Conservation (phyloP, 306 rosid genomes). For the Quercus robur region DNA sequence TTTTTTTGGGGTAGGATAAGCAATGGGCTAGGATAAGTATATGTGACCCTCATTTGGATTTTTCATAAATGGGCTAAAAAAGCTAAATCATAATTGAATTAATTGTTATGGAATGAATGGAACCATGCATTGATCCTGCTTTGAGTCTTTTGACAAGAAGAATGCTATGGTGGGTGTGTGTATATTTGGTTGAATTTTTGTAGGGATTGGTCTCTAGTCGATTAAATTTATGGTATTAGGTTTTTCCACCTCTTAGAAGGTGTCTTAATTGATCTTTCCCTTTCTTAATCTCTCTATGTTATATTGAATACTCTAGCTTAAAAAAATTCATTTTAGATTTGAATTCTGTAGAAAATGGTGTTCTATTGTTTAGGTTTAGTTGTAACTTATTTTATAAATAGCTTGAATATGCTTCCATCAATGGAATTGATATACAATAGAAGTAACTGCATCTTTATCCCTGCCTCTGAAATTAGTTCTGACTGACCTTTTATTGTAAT, state of each 20-base stretch:
- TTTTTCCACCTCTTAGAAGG: neutral
- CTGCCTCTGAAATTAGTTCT: neutral
- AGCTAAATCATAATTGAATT: neutral
- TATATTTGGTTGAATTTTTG: neutral
- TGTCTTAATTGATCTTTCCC: neutral
- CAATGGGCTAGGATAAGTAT: neutral
- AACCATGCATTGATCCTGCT: neutral
- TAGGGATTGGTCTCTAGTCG: neutral
- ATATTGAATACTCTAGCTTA: neutral
- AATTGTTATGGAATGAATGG: neutral
- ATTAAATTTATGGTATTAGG: neutral
- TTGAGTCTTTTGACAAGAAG: neutral
- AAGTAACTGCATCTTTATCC: neutral
- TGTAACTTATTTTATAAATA: neutral
- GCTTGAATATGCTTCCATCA: neutral
- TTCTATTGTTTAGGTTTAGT: neutral
- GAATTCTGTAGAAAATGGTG: neutral
- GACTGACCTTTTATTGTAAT: neutral
- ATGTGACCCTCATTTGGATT: neutral
- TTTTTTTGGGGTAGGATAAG: neutral
- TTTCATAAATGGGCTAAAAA: neutral
- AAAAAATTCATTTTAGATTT: neutral
- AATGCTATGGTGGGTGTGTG: neutral
- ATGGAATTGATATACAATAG: neutral
- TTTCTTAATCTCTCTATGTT: neutral